Evolutionary conservation across 768 basidiomycete genomes (phyloP), one percentile per base, ranked within the genome.

Genomic region (Paxillus involutus): DNA sequence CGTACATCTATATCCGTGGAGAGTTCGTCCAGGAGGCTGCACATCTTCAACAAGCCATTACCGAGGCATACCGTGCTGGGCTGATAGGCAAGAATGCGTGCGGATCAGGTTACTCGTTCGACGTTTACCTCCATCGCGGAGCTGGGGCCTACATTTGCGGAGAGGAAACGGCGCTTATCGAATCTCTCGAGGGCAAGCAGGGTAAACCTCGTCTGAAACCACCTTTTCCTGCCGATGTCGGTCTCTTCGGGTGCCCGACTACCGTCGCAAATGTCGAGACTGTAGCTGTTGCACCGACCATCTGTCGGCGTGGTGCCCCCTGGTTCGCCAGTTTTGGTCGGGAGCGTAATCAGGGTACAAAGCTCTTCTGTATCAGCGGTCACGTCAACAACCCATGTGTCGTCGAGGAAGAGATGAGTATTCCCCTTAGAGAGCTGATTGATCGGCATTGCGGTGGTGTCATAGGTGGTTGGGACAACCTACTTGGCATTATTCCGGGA

Each of bases 1-100:
- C 96, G n/a, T 99, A 98, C 80, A 98, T 99, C 73, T 99, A 99
- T 75, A 94, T 98, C 65, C 95, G 96, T 56, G 96, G 96, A 60
- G 96, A 99, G 72, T 99, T 98, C 76, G 86, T 89, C 73, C 93
- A 95, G 70, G 96, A 98, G 71, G 95, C 95, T 0, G 80, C 84
- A 0, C 94, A 97, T 70, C 82, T 98, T 39, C 91, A 95, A 70
- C 91, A 95, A 69, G 96, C 96, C 49, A 97, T 99, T 73, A 81
- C 86, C 61, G 95, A 98, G 66, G 95, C 96, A 3, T 98, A 99
- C 77, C 84, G 85, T 47, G 85, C 85, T 36, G 94, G 95, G 6
- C 77, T 92, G 49, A 73, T 98, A 52, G 96, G 96, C 52, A 89
- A 90, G 71, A 80, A 97, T 68, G 89, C 94, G 0, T 98, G 95